Percentiles rank a stretch among this genome's conserved stretches.
These are phyloP conservation scores for Termitomyces sp. DNA, from an alignment of 768 basidiomycete genomes.

Conservation along the genomic window DNA sequence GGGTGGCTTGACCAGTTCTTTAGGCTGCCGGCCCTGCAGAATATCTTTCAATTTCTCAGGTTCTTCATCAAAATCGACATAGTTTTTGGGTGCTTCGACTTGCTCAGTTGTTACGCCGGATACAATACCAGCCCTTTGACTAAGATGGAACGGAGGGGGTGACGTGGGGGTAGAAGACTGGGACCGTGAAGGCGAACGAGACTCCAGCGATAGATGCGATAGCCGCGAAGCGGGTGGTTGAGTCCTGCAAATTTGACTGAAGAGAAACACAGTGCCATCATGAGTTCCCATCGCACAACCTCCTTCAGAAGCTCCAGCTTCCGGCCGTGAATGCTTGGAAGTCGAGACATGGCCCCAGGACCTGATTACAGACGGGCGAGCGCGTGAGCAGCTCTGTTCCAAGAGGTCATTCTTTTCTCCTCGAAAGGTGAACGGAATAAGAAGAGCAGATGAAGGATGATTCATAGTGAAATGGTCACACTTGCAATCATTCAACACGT, in stretches of 20 bases:
- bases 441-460: constrained; percentile 4
- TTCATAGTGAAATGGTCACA: background rate
- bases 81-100: constrained; percentile 73
- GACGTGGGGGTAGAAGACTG: constrained; percentile 36
- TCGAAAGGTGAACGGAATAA: constrained; percentile 30
- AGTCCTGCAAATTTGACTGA: constrained; percentile 18
- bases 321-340: background rate
- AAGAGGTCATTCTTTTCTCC: constrained; percentile 12
- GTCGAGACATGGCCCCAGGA: constrained; percentile 19
- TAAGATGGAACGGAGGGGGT: constrained; percentile 44
- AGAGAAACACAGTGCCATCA: constrained; percentile 39
- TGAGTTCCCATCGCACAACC: constrained; percentile 33
- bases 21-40: constrained; percentile 48
- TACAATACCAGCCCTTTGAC: constrained; percentile 57
- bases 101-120: constrained; percentile 67
- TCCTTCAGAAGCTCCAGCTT: constrained; percentile 10
- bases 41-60: constrained; percentile 70
- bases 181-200: constrained; percentile 28
- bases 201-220: constrained; percentile 14
- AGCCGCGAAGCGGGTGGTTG: constrained; percentile 10
- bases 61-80: constrained; percentile 80
- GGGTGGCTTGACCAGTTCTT: constrained; percentile 14
- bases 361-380: constrained; percentile 25
- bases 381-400: constrained; percentile 26
- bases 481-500: background rate